Base-by-base conservation (phyloP, 1,284 basidiomycete species). In the Cutaneotrichosporon daszewskae region DNA sequence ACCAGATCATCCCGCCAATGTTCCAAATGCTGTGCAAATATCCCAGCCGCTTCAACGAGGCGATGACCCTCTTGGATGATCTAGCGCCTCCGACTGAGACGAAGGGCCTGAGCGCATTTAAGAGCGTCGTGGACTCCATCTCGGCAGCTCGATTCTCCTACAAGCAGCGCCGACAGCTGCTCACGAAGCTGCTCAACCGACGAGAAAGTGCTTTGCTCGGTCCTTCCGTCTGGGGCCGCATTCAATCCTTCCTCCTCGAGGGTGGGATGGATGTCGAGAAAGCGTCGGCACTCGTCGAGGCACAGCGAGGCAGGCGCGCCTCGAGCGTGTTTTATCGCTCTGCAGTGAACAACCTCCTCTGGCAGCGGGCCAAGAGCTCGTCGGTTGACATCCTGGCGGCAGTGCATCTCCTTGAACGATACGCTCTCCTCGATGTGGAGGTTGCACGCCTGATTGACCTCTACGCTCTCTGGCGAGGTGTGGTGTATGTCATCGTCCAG, bases 241-340 rank as follows among this genome's bases (percentile, higher is more conserved):
- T 49, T 5, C 35, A 45, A 5, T n/a, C 25, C 5, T 40, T 49
- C 31, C 23, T 45, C n/a, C 47, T 49, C 23, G 36, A 41, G 14
- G 34, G 36, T 5, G 35, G 34, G 2, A 8, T 32, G 17, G 14
- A 27, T 7, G 14, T 49, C 16, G 22, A 18, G 2, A 14, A 16
- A 5, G 35, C 42, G 17, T 28, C 28, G 16, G 24, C 24, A 17
- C n/a, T 19, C 8, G 10, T 44, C 13, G 24, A 3, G 16, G 11
- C 18, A 23, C 24, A 23, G 16, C 17, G 32, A 18, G 27, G 23
- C 5, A 9, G 13, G 14, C n/a, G 26, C 6, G 16, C 5, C 25
- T 4, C 18, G 5, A 14, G 8, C n/a, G 28, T 27, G 20, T 34
- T 41, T 16, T 38, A 35, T 19, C n/a, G 9, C 25, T 5, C 28